Percentiles rank a stretch among this genome's conserved stretches.
Evolutionary conservation across 176 grass and related monocot species (phyloP).

Genomic region (Oryza rufipogon): DNA sequence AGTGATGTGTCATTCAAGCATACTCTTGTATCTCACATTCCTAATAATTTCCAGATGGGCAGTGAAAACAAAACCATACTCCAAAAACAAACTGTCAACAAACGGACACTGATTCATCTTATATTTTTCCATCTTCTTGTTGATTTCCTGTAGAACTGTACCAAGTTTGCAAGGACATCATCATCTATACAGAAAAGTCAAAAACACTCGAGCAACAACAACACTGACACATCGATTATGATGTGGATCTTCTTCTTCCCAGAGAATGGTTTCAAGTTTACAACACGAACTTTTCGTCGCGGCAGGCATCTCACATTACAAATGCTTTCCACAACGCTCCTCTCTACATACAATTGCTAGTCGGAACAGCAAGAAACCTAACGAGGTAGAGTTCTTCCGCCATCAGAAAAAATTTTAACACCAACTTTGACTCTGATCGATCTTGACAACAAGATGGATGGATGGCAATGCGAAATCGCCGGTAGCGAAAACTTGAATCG

Average conservation of each 20-base stretch:
- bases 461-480: slow-evolving; percentile 17
- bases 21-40: no score
- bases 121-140: neutral
- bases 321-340: slow-evolving; percentile 49
- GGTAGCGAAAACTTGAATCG: slow-evolving; percentile 2
- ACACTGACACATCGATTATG: slow-evolving; percentile 49
- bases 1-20: no score
- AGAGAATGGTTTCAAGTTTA: slow-evolving; percentile 40
- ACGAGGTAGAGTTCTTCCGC: neutral
- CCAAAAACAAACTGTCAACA: neutral
- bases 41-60: neutral
- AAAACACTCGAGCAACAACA: neutral
- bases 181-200: slow-evolving; percentile 22
- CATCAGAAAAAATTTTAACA: slow-evolving; percentile 25
- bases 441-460: slow-evolving; percentile 44
- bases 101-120: neutral
- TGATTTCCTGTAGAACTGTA: slow-evolving; percentile 18
- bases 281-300: slow-evolving; percentile 35
- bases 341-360: slow-evolving; percentile 70
- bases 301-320: slow-evolving; percentile 38
- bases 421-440: slow-evolving; percentile 1
- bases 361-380: slow-evolving; percentile 50
- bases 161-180: neutral
- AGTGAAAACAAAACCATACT: neutral
- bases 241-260: slow-evolving; percentile 37